Evolutionary conservation across 805 yeast species (phyloP), one percentile per base, ranked within the genome.

Genomic region (Lipomyces yamanashiensis): DNA sequence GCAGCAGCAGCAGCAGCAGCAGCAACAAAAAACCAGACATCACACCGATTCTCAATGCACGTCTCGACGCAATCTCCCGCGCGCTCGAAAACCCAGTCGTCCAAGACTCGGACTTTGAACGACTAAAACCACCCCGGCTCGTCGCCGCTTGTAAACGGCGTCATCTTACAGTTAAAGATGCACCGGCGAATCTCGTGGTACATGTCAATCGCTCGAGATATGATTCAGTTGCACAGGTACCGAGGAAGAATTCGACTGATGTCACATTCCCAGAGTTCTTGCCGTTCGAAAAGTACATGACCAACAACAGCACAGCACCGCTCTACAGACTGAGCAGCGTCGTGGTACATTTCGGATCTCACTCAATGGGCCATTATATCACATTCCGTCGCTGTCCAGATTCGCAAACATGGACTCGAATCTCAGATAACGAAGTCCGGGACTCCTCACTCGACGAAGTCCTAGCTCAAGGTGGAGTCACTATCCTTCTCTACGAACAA

Each of bases 361-460:
- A 93, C 71, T 92, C 93, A 71, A 93, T 92, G 74, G 99, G 99
- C 21, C 99, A 93, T 75, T 93, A 93, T 74, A 89, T 93, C 66
- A 90, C 96, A 49, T 93, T 84, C 77, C 85, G 98, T 72, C 87
- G 85, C 72, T 55, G 63, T 48, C 82, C 79, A 62, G 83, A 96
- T 69, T 21, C 50, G 15, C 50, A 21, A 15, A 81, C 86, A 10
- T 93, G 99, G 99, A 92, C 97, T 96, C 84, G 97, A 73, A 87
- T 92, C 19, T 88, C 95, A 70, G 99, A 95, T 75, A 96, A 92
- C 73, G 85, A 87, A 1, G 96, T 92, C 2, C 85, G 90, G 65
- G 82, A 89, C 37, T 91, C 90, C 2, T 83, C 86, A 9, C 96
- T 90, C 73, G 82, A 83, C 2, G 96, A 92, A 72, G 98, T 92